Percentiles rank a stretch among this genome's conserved stretches.
Conservation (phyloP, 176 grass and related monocot genomes). For the Ensete glaucum region DNA sequence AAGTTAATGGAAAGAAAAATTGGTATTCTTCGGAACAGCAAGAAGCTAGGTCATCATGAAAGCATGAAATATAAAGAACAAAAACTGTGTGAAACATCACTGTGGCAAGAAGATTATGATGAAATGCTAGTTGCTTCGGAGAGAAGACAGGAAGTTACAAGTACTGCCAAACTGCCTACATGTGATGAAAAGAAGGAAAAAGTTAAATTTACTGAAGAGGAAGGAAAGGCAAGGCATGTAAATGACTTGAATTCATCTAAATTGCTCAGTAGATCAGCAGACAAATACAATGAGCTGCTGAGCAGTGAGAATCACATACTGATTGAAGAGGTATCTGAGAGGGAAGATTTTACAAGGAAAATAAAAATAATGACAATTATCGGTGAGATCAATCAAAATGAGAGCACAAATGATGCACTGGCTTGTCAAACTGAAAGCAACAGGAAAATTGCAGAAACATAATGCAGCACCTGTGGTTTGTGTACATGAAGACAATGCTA, state of each 20-base stretch:
- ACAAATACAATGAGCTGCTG: slow-evolving; percentile 43
- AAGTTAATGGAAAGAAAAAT: slow-evolving; percentile 64
- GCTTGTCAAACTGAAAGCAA: slow-evolving; percentile 20
- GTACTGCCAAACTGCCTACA: slow-evolving; percentile 10
- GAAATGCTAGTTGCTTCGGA: slow-evolving; percentile 1
- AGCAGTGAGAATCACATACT: slow-evolving; percentile 22
- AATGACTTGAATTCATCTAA: slow-evolving; percentile 18
- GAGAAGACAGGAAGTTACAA: slow-evolving; percentile 17
- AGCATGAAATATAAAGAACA: slow-evolving; percentile 31
- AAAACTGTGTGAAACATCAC: slow-evolving; percentile 11
- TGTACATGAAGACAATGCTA: slow-evolving; percentile 20
- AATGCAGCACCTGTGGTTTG: slow-evolving; percentile 18
- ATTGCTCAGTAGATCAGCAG: slow-evolving; percentile 24
- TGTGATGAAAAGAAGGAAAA: slow-evolving; percentile 26
- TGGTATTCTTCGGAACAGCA: slow-evolving; percentile 42
- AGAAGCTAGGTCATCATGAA: slow-evolving; percentile 31
- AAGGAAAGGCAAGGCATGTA: slow-evolving; percentile 25
- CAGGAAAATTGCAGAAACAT: slow-evolving; percentile 17
- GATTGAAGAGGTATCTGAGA: slow-evolving; percentile 5
- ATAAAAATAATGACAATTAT: slow-evolving; percentile 21
- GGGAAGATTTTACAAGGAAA: slow-evolving; percentile 18
- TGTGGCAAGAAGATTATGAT: background rate
- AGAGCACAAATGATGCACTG: slow-evolving; percentile 21
- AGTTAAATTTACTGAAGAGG: slow-evolving; percentile 18
- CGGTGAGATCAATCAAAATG: slow-evolving; percentile 27